These are phyloP conservation scores for Penicillium sclerotigenum DNA, from an alignment of 2,329 filamentous ascomycete species.

Conservation along the genomic window DNA sequence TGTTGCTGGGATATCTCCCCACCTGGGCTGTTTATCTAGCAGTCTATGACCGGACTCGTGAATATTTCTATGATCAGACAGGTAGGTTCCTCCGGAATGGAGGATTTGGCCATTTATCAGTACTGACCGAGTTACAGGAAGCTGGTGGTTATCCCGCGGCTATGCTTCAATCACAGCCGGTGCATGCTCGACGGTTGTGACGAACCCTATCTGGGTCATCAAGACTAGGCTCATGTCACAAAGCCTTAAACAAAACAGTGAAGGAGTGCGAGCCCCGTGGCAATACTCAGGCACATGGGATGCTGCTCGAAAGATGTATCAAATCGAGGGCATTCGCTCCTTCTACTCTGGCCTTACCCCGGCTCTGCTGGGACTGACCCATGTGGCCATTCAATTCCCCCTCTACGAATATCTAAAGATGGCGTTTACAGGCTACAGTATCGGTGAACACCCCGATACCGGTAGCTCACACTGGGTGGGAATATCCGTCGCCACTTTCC, in stretches of 20 bases:
- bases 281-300: constrained; percentile 88
- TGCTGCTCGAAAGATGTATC: constrained; percentile 94
- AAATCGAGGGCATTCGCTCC: constrained; percentile 77
- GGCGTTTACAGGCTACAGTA: constrained; percentile 82
- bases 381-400: constrained; percentile 96
- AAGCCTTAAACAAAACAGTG: constrained; percentile 54
- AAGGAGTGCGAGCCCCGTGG: constrained; percentile 61
- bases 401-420: constrained; percentile 92
- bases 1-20: constrained; percentile 90
- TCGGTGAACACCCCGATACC: constrained; percentile 66
- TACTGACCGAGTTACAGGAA: constrained; percentile 52
- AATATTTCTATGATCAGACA: constrained; percentile 64
- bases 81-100: constrained; percentile 45
- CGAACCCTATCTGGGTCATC: constrained; percentile 99
- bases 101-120: neutral
- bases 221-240: constrained; percentile 98
- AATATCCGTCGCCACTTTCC: constrained; percentile 80
- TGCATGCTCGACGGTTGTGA: constrained; percentile 86
- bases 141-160: constrained; percentile 73
- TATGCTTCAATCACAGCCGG: constrained; percentile 90
- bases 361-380: constrained; percentile 83
- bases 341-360: constrained; percentile 96
- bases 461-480: constrained; percentile 73
- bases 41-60: constrained; percentile 87
- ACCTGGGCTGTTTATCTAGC: constrained; percentile 99